These are phyloP conservation scores for Eucalyptus caleyi DNA, from an alignment of 345 rosid species.

Conservation along the genomic window DNA sequence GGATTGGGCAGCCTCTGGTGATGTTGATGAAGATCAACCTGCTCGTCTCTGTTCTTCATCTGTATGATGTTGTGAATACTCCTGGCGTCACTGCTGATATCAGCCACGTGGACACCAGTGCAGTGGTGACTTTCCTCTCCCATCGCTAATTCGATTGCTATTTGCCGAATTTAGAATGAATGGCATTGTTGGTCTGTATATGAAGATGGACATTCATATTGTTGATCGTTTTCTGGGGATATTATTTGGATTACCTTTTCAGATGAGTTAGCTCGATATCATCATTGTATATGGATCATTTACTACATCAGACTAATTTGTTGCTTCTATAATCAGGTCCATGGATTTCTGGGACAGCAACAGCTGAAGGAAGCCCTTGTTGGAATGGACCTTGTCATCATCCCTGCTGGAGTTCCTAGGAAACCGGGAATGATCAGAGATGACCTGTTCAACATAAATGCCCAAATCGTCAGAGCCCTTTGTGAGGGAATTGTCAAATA, in stretches of 20 bases:
- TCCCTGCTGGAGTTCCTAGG: conserved; percentile 93
- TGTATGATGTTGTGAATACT: conserved; percentile 85
- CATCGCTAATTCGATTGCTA: neutral
- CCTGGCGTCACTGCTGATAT: conserved; percentile 96
- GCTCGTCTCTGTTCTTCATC: conserved; percentile 77
- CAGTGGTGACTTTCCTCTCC: conserved; percentile 45
- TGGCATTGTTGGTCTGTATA: neutral
- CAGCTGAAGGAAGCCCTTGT: conserved; percentile 76
- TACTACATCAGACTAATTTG: neutral
- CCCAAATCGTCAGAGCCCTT: conserved; percentile 78
- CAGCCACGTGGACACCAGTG: too few species aligned
- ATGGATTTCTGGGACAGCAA: conserved; percentile 77
- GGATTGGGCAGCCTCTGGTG: conserved; percentile 88
- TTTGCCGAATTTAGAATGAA: neutral
- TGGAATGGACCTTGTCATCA: conserved; percentile 90
- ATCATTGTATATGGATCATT: neutral
- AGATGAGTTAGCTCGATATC: neutral
- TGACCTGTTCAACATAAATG: conserved; percentile 90
- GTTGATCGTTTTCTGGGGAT: neutral
- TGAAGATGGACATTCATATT: neutral
- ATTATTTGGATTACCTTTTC: neutral
- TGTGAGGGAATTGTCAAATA: conserved; percentile 75
- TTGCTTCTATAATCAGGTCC: neutral
- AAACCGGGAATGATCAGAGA: conserved; percentile 99
- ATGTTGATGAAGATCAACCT: conserved; percentile 97